Evolutionary conservation across 306 rosid genomes (phyloP).

Genomic region (Prinsepia uniflora): DNA sequence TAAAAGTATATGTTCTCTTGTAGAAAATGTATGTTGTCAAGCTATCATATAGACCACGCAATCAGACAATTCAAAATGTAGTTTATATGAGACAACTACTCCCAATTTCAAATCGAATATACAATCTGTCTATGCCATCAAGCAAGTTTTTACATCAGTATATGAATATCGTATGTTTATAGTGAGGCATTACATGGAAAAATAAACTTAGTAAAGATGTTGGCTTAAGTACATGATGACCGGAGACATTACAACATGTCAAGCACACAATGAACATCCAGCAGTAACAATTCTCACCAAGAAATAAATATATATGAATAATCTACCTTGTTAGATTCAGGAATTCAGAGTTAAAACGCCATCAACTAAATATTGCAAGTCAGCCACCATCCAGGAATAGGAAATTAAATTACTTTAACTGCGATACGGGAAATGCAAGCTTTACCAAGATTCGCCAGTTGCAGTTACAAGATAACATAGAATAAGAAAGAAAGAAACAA

Average conservation of each 20-base stretch:
- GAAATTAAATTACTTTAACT: conserved; percentile 3
- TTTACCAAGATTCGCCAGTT: not conserved
- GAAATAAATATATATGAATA: not conserved
- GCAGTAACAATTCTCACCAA: not conserved
- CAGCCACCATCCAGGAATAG: not conserved
- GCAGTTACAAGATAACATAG: not conserved
- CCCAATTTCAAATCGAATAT: not conserved
- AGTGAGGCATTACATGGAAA: no score
- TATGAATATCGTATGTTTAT: not conserved
- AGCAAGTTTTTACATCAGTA: not conserved
- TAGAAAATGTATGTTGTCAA: not conserved
- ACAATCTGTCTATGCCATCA: not conserved
- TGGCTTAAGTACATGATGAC: no score
- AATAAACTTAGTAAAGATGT: no score
- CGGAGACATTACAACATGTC: not conserved
- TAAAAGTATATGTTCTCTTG: not conserved
- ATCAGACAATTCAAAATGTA: not conserved
- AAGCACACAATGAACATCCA: not conserved
- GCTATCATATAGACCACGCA: not conserved
- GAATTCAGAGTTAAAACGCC: not conserved
- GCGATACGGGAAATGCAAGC: not conserved
- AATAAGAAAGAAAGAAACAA: not conserved
- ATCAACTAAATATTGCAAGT: not conserved
- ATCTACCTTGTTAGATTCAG: not conserved
- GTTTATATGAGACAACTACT: not conserved